These are phyloP conservation scores for Fusarium decemcellulare DNA, from an alignment of 2,329 filamentous ascomycete genomes.

Conservation along the genomic window DNA sequence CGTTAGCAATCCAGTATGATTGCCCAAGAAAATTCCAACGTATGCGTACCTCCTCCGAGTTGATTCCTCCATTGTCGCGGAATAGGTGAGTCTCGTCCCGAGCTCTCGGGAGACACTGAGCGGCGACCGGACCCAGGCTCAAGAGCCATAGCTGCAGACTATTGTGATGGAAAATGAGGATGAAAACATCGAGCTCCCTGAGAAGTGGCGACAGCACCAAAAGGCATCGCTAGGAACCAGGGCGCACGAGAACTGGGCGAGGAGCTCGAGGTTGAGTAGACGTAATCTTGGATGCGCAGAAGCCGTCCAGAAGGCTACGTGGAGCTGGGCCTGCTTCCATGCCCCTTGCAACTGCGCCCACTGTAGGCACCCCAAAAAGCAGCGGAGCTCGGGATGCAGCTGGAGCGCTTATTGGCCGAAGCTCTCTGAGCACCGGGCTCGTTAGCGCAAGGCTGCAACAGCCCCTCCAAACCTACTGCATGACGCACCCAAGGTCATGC, in stretches of 20 bases:
- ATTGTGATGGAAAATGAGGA: conserved; percentile 28
- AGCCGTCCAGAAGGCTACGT: conserved; percentile 49
- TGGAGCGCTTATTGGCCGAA: conserved; percentile 40
- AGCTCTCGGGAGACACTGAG: conserved; percentile 84
- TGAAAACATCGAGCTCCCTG: conserved; percentile 43
- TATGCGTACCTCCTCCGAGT: conserved; percentile 78
- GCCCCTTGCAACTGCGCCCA: conserved; percentile 11
- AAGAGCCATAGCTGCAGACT: conserved; percentile 70
- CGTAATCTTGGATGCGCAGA: conserved; percentile 37
- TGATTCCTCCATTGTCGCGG: conserved; percentile 84
- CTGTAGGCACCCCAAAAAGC: conserved; percentile 26
- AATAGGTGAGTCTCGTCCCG: conserved; percentile 83
- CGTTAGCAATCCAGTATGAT: conserved; percentile 19
- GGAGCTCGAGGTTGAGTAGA: conserved; percentile 23
- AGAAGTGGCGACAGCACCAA: conserved; percentile 23
- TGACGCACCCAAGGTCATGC: not conserved
- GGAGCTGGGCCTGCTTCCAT: conserved; percentile 31
- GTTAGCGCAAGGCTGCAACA: conserved; percentile 46
- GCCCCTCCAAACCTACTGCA: conserved; percentile 37
- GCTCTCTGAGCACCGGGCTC: conserved; percentile 26
- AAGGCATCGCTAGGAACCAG: conserved; percentile 32
- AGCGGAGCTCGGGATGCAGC: conserved; percentile 3
- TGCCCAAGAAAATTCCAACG: not conserved
- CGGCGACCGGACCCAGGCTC: conserved; percentile 70
- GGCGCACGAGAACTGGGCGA: conserved; percentile 13